A percentile compares a stretch with the other conserved stretches of the same genome.
These are phyloP conservation scores for Diospyros lotus DNA, from an alignment of 148 eudicot genomes.

Conservation along the genomic window DNA sequence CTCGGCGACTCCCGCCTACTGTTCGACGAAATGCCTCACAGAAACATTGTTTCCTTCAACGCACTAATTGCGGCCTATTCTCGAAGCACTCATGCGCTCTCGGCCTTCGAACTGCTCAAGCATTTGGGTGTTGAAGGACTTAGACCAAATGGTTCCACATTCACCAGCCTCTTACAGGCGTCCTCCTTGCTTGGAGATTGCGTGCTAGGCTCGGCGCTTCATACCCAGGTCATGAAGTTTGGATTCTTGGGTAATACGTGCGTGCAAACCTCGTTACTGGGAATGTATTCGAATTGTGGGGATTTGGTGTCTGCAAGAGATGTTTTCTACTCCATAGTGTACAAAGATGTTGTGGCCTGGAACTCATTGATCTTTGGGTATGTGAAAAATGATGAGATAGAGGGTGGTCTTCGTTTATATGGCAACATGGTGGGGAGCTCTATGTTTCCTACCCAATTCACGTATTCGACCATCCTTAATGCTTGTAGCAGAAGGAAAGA, in stretches of 20 bases:
- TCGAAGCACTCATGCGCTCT: constrained; percentile 27
- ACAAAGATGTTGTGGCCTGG: constrained; percentile 65
- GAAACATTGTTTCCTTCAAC: constrained; percentile 67
- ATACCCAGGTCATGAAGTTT: constrained; percentile 43
- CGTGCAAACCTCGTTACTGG: constrained; percentile 63
- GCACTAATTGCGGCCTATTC: constrained; percentile 64
- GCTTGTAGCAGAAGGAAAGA: constrained; percentile 54
- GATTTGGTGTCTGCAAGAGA: constrained; percentile 42
- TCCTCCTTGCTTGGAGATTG: constrained; percentile 37
- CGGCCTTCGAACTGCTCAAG: constrained; percentile 32
- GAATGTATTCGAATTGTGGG: constrained; percentile 55
- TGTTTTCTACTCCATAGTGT: constrained; percentile 36
- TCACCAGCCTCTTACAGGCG: constrained; percentile 55
- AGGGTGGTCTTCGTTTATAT: constrained; percentile 44
- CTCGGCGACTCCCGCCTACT: constrained; percentile 34
- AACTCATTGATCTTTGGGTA: constrained; percentile 60
- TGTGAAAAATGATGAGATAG: constrained; percentile 44
- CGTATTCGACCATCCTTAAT: constrained; percentile 65
- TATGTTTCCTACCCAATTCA: constrained; percentile 53
- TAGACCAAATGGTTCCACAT: constrained; percentile 54
- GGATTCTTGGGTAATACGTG: constrained; percentile 47
- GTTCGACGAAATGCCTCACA: constrained; percentile 81
- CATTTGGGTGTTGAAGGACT: constrained; percentile 45
- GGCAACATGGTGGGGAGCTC: constrained; percentile 41
- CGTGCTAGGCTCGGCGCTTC: constrained; percentile 42